Evolutionary conservation across 2,329 filamentous ascomycete genomes (phyloP), one percentile per base, ranked within the genome.

Genomic region (Drechslerella dactyloides): DNA sequence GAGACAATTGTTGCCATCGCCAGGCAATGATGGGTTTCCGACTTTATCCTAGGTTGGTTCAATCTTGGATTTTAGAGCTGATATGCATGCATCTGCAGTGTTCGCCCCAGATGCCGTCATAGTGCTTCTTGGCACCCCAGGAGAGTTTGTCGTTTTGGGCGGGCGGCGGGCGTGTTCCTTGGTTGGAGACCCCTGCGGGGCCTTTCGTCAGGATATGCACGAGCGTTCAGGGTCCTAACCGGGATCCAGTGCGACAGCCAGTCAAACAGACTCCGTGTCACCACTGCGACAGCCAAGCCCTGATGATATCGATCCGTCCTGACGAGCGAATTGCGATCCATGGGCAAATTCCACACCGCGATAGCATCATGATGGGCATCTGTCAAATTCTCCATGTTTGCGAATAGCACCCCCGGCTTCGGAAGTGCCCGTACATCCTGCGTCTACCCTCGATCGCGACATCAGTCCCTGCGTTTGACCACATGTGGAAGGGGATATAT

Each of bases 201-300:
- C 59, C 68, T 72, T 72, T 72, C 68, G 68, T 72, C 68, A 72
- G 68, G 60, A 65, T 72, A 60, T 70, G 66, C 66, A 70, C 51
- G 55, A 35, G 21, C 42, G 64, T 70, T 70, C 66, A 70, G 66
- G 66, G 66, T 70, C 66, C 68, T 61, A 30, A 65, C 68, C 60
- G 51, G 68, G 68, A 70, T 70, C 60, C 35, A 55, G 54, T 30
- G 33, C 19, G 2, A 17, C 42, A 15, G 21, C 11, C 23, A 21
- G 24, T 10, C 19, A 53, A 23, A 15, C 33, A 37, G 8, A 52
- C 5, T 27, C n/a, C 19, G 13, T n/a, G 50, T 17, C 30, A 21
- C 19, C 6, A 21, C 51, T 46, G 24, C 21, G 19, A 37, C 44
- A 44, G 21, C 37, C 33, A 44, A 35, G 51, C 8, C 40, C 40